Conservation (phyloP, 495 filamentous ascomycete genomes). For the Neurospora discreta region DNA sequence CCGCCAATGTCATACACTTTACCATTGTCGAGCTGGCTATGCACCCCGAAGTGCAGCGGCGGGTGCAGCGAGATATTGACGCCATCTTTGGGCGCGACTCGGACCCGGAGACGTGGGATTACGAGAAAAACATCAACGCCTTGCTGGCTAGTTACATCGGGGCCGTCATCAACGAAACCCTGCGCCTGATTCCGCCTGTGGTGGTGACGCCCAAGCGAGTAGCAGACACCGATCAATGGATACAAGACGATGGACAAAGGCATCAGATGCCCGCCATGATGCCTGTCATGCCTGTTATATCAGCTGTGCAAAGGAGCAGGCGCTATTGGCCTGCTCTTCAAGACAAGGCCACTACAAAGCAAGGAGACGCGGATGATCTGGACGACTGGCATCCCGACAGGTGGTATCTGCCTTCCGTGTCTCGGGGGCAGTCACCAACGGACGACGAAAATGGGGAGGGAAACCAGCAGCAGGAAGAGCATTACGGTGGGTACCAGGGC, state of each 20-base stretch:
- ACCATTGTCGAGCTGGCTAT: constrained; percentile 49
- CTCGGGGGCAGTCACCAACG: neutral
- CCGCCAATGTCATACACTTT: constrained; percentile 56
- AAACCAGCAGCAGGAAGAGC: constrained; percentile 32
- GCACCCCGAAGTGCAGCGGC: constrained; percentile 43
- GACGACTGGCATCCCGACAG: constrained; percentile 37
- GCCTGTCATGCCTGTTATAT: constrained; percentile 19
- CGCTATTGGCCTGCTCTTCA: constrained; percentile 45
- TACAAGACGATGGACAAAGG: constrained; percentile 24
- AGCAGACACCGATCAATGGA: constrained; percentile 32
- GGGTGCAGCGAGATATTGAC: constrained; percentile 53
- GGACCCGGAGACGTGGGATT: constrained; percentile 47
- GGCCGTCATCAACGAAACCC: constrained; percentile 57
- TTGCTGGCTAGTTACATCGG: constrained; percentile 51
- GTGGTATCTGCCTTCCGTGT: constrained; percentile 27
- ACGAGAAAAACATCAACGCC: constrained; percentile 44
- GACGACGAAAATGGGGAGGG: constrained; percentile 12
- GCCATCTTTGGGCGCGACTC: constrained; percentile 33
- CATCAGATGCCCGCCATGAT: constrained; percentile 39
- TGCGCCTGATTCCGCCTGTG: constrained; percentile 53
- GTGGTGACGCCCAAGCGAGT: constrained; percentile 51
- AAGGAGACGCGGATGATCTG: constrained; percentile 27
- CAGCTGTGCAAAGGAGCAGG: constrained; percentile 48
- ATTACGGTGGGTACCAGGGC: constrained; percentile 44
- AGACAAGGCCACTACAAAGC: constrained; percentile 23